Conservation (phyloP, 164 flowering plant species). For the Tetrastigma voinierianum region DNA sequence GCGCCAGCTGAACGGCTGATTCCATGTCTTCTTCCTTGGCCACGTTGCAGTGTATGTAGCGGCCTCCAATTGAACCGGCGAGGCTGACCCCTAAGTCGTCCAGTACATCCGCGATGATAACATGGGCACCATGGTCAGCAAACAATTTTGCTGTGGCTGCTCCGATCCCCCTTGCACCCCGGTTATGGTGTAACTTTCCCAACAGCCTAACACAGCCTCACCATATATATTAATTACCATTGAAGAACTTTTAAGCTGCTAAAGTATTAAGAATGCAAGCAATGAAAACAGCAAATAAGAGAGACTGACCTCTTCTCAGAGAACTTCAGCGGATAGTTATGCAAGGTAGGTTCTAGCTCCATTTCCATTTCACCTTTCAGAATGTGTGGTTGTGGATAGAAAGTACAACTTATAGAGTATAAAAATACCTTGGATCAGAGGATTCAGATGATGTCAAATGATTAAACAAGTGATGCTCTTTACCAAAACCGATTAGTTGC, state of each 20-base stretch:
- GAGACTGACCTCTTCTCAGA: slow-evolving; percentile 7
- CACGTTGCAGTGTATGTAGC: slow-evolving; percentile 73
- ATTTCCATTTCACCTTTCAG: slow-evolving; percentile 2
- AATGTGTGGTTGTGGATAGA: not conserved
- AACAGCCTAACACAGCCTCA: slow-evolving; percentile 33
- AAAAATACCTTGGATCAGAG: not conserved
- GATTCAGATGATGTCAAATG: not conserved
- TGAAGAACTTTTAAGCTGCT: not conserved
- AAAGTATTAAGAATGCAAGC: not conserved
- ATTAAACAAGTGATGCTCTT: not conserved
- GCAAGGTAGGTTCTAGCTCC: not conserved
- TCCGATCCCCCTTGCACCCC: slow-evolving; percentile 91
- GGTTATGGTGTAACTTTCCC: slow-evolving; percentile 81
- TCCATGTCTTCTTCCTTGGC: slow-evolving; percentile 61
- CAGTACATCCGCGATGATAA: slow-evolving; percentile 73
- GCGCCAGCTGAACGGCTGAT: slow-evolving; percentile 44
- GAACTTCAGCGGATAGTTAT: not conserved
- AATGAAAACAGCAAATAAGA: not conserved
- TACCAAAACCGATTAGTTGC: not conserved
- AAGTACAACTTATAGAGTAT: not conserved
- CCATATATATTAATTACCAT: not conserved
- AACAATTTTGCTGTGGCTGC: slow-evolving; percentile 67
- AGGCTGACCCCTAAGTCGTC: slow-evolving; percentile 53
- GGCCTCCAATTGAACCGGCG: slow-evolving; percentile 54
- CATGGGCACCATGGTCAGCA: slow-evolving; percentile 65